Evolutionary conservation across 1,139 yeast species (phyloP), one percentile per base, ranked within the genome.

Genomic region (Yamadazyma membranifaciens): DNA sequence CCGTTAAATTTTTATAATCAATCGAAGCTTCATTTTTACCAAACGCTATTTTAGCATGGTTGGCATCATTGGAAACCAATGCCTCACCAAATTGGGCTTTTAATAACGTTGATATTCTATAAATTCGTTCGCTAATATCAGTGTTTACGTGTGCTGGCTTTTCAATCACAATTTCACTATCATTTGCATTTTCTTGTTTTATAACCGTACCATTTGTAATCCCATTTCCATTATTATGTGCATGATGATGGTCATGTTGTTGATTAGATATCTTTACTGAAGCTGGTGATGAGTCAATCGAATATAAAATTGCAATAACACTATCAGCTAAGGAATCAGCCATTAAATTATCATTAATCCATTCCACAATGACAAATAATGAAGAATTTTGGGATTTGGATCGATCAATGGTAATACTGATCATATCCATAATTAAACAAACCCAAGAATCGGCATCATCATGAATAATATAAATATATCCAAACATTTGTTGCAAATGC

Each of bases 401-500:
- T 40, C 53, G 53, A 30, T 79, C 83, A n/a, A 85, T 68, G 13
- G 69, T 45, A 13, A 72, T 55, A 48, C 67, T 71, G 10, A 72
- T 67, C 62, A 62, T 59, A 38, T 72, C 76, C 77, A 72, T 72
- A 28, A 72, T 64, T 9, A 68, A 59, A 52, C 76, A 70, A 51
- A 69, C 77, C 77, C 77, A 72, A 42, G 68, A 73, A n/a, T 72
- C 79, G 4, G 73, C 78, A 39, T 79, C 80, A 51, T 83, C 88
- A 41, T 69, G 71, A n/a, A 83, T 46, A 1, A 87, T 75, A 31
- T 83, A 81, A 11, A 89, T 77, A 53, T 75, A 80, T 1, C 98
- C 98, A 73, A 92, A 92, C 98, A 94, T 92, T 58, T 91, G 98
- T 46, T 86, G 81, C 46, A 92, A 74, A 59, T 92, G 98, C 88